Conservation (phyloP, 2,329 filamentous ascomycete genomes). For the Aspergillus arachidicola region DNA sequence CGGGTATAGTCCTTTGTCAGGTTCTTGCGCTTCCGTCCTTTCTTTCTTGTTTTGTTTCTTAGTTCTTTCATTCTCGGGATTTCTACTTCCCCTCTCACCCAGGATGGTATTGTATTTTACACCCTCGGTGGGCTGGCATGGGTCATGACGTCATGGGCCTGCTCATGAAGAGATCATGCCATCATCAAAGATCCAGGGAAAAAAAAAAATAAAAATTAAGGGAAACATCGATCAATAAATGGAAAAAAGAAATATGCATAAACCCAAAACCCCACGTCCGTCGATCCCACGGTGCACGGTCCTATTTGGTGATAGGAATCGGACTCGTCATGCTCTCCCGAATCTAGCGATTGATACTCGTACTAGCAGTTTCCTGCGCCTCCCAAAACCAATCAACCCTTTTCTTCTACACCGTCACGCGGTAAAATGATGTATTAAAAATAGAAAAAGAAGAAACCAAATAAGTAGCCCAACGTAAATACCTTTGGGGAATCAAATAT, state of each 20-base stretch:
- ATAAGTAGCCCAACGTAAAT: neutral
- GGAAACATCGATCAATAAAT: neutral
- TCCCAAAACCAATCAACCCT: too few relatives aligned
- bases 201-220: neutral
- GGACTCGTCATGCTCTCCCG: too few relatives aligned
- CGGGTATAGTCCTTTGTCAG: neutral
- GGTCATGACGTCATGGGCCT: conserved; percentile 5
- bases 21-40: too few relatives aligned
- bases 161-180: neutral
- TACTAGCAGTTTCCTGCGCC: too few relatives aligned
- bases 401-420: neutral
- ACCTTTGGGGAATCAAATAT: neutral
- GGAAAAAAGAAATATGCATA: neutral
- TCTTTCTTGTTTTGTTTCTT: neutral
- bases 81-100: too few relatives aligned
- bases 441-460: neutral
- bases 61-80: neutral
- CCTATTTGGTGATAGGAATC: neutral
- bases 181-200: neutral
- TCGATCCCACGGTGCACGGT: conserved; percentile 18
- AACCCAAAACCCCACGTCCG: conserved; percentile 6
- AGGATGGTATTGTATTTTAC: neutral
- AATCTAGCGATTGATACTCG: too few relatives aligned
- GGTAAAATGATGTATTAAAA: neutral
- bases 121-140: neutral